Base-by-base conservation (phyloP, 306 rosid genomes). In the Cyclanthera cordifolia region DNA sequence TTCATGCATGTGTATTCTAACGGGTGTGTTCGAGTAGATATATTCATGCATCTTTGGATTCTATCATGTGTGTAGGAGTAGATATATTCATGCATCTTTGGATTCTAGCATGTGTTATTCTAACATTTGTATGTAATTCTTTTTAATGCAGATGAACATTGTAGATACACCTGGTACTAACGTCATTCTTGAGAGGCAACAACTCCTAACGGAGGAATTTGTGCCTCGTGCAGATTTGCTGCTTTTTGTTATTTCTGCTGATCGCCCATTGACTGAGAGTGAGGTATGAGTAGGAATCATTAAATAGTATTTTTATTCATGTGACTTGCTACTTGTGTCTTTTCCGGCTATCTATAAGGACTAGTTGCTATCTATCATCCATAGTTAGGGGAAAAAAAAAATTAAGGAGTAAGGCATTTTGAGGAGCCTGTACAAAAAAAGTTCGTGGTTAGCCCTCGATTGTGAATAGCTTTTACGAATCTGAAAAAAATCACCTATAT, bases 161-260 rank as follows among this genome's bases (percentile, higher is more conserved):
- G 96, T 93, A 52, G 98, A 93, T 77, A 93, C 98, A 68, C 98
- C 98, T 55, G 98, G 98, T 82, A 89, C 98, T 70, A 93, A 93
- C 86, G 98, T 93, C 78, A 93, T 93, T 83, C 96, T 89, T 66
- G 96, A 87, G 71, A 89, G 98, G 77, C 98, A 93, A 67, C 98
- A 93, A 67, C 88, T 94, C 72, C 91, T 93, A 23, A 93, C 98
- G 0, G 98, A 93, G 85, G 98, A 93, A 83, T 93, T 93, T 76
- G 94, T 93, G 71, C 98, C 96, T 55, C 96, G 98, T 69, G 96
- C 98, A 39, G 98, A 93, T 81, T 83, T 93, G 78, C 90, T 93
- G 79, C 89, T 93, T 72, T 93, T 93, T 82, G 91, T 93, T 45
- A 82, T 93, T 57, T 93, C 98, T 74, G 98, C 98, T 4, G 98